Percentiles rank a stretch among this genome's conserved stretches.
These are phyloP conservation scores for Kingdonia uniflora DNA, from an alignment of 164 flowering plant species.

Conservation along the genomic window DNA sequence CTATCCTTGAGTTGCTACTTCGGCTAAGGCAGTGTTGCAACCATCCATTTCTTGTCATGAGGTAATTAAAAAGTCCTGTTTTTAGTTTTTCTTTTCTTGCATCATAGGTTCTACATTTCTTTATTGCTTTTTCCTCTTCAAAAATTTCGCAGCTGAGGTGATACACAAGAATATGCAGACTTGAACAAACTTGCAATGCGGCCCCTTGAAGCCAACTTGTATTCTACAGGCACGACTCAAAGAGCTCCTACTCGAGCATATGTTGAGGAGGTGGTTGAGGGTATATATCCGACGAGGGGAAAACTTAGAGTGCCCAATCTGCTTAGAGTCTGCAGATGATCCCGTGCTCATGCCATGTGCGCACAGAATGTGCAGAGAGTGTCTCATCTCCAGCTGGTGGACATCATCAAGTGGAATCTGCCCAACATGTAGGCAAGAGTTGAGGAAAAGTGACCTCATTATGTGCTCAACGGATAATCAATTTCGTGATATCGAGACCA, in stretches of 20 bases:
- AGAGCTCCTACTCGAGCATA: constrained; percentile 41
- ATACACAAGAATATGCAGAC: constrained; percentile 48
- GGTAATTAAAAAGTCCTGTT: constrained; percentile 22
- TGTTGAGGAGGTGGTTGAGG: constrained; percentile 67
- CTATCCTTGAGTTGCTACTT: constrained; percentile 68
- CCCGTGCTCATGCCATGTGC: constrained; percentile 75
- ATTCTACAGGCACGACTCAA: constrained; percentile 10
- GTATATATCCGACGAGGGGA: constrained; percentile 45
- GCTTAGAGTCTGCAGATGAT: constrained; percentile 68
- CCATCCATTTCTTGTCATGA: constrained; percentile 84
- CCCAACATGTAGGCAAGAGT: constrained; percentile 50
- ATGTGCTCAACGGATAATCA: constrained; percentile 66
- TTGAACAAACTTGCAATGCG: constrained; percentile 44
- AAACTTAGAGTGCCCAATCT: constrained; percentile 67
- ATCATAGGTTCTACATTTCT: neutral
- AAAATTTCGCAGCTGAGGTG: constrained; percentile 44
- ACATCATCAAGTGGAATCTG: constrained; percentile 39
- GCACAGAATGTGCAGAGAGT: constrained; percentile 83
- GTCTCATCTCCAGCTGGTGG: constrained; percentile 65
- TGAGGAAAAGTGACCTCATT: constrained; percentile 49
- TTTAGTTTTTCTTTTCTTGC: neutral
- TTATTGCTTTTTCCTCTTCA: constrained; percentile 2
- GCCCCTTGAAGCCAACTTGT: constrained; percentile 36
- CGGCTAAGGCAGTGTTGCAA: constrained; percentile 75
- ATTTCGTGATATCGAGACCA: too few relatives aligned